Conservation (phyloP, 306 rosid species). For the Lithocarpus polystachyus region DNA sequence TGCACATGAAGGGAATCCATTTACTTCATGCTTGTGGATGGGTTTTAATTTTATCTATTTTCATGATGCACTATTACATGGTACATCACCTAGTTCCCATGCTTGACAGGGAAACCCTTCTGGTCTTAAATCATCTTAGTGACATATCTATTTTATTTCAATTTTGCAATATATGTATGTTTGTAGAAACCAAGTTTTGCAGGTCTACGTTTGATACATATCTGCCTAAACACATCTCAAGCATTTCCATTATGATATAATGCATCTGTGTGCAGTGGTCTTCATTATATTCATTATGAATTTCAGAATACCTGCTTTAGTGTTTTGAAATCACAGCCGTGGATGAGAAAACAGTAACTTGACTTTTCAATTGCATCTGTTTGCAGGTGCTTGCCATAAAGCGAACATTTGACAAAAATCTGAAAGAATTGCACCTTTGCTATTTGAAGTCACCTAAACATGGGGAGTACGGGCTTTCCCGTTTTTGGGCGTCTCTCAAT, state of each 20-base stretch:
- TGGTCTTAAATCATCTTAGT: background rate
- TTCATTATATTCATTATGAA: background rate
- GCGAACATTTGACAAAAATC: slow-evolving; percentile 63
- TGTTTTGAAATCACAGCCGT: background rate
- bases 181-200: background rate
- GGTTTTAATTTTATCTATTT: background rate
- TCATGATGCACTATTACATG: background rate
- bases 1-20: background rate
- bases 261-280: background rate
- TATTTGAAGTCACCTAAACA: slow-evolving; percentile 72
- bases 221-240: background rate
- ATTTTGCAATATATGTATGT: background rate
- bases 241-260: background rate
- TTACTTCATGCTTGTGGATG: background rate
- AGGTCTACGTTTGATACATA: background rate
- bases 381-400: slow-evolving; percentile 73
- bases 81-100: background rate
- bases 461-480: slow-evolving; percentile 55
- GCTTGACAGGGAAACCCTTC: background rate
- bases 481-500: slow-evolving; percentile 81
- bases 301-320: background rate
- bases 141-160: background rate
- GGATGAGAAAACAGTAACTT: background rate
- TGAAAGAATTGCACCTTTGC: slow-evolving; percentile 62
- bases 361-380: slow-evolving; percentile 14